Percentiles rank a stretch among this genome's conserved stretches.
phyloP scores from a whole-genome alignment of 2,329 filamentous ascomycete species.

The Nannizzia gypsea region DNA sequence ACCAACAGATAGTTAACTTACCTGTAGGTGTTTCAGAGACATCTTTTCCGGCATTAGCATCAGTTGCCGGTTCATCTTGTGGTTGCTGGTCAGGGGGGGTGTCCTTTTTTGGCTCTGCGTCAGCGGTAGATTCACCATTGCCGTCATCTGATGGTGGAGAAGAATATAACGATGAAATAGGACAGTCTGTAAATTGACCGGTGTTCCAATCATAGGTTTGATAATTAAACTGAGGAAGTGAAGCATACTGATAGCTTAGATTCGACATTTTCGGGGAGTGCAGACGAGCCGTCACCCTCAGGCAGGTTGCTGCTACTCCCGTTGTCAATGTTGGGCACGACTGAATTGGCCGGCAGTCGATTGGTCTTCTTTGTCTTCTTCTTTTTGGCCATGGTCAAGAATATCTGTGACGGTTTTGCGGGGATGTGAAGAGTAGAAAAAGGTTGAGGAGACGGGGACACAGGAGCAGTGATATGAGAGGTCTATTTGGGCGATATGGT shows the following conservation, averaged over 20 bases:
- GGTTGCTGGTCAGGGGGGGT: constrained; percentile 16
- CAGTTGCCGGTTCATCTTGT: constrained; percentile 8
- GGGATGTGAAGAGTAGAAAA: constrained; percentile 4
- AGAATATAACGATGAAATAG: constrained; percentile 23
- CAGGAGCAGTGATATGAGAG: constrained; percentile 8
- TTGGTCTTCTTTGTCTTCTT: constrained; percentile 26
- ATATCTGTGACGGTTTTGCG: background rate
- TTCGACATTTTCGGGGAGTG: constrained; percentile 27
- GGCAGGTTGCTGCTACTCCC: constrained; percentile 21
- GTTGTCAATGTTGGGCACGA: constrained; percentile 11
- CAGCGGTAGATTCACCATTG: constrained; percentile 26
- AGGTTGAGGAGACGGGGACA: constrained; percentile 7
- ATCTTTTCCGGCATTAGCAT: background rate
- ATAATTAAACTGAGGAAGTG: constrained; percentile 33
- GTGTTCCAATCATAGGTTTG: constrained; percentile 32
- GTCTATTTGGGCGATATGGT: constrained; percentile 12
- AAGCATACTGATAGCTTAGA: constrained; percentile 31
- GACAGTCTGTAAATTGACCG: constrained; percentile 27
- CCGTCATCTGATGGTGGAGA: constrained; percentile 26
- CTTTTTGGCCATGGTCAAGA: constrained; percentile 24
- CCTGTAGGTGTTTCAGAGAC: constrained; percentile 7
- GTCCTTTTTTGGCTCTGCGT: constrained; percentile 24
- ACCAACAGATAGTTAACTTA: constrained; percentile 1
- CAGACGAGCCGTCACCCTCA: constrained; percentile 22
- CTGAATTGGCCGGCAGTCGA: constrained; percentile 20